Evolutionary conservation across 2,329 filamentous ascomycete species (phyloP), one percentile per base, ranked within the genome.

Genomic region (Botrytis porri): DNA sequence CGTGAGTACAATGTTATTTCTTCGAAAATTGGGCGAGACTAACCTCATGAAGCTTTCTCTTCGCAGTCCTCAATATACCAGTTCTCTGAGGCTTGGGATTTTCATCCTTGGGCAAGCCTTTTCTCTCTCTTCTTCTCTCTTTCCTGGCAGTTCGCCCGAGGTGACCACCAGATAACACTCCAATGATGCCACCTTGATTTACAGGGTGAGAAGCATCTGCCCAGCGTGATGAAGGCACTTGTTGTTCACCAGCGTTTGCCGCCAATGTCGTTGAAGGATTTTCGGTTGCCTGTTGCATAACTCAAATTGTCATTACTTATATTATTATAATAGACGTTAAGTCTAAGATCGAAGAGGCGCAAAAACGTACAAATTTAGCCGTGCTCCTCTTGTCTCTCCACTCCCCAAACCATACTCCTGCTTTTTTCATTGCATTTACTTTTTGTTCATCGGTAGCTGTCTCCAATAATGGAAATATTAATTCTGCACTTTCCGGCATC

Each of bases 191-290:
- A 86, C 78, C 86, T 39, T 82, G 85, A 75, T 84, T 86, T 39
- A 84, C 84, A 0, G 85, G 82, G 74, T 88, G 84, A 74, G 83
- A 85, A 0, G 86, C 86, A 75, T 89, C 86, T 12, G 84, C 83
- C 76, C 84, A 86, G 37, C 85, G 81, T 4, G 84, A 86, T 0
- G 81, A 80, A 75, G 87, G 87, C 25, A 80, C 78, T 0, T 79
- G 77, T 70, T 80, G 74, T 20, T 75, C 75, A 3, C 61, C 45
- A 74, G 77, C 73, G 5, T 57, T 45, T 22, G 7, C 22, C 79
- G 81, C 78, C 2, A 87, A 77, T 0, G 78, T 75, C 18, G 82
- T 83, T 54, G 80, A 81, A 0, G 84, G 84, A 72, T 86, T 84
- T 69, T 84, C 48, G 22, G 32, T 43, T 18, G 22, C 29, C 70